phyloP scores from a whole-genome alignment of 2,329 filamentous ascomycete genomes.

The Colletotrichum falcatum region DNA sequence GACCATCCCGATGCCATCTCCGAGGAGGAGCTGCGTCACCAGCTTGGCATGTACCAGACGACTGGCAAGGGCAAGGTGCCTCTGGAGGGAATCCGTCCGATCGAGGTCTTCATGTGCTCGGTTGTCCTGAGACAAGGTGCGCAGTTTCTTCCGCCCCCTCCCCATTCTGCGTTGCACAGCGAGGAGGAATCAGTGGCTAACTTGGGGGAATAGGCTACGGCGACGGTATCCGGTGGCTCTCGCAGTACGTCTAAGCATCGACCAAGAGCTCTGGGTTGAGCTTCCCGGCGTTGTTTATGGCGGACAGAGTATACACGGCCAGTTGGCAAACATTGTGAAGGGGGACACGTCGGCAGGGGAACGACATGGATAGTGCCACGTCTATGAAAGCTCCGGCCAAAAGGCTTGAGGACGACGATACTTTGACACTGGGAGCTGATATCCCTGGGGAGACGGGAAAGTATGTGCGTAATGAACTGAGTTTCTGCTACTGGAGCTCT shows the following conservation, averaged over 20 bases:
- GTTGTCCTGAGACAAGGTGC: constrained; percentile 95
- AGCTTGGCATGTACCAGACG: constrained; percentile 94
- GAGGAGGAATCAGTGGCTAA: constrained; percentile 29
- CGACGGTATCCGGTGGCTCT: constrained; percentile 91
- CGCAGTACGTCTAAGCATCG: constrained; percentile 82
- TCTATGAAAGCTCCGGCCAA: constrained; percentile 28
- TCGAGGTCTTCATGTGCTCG: constrained; percentile 99
- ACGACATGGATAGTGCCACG: constrained; percentile 30
- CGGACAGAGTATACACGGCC: constrained; percentile 25
- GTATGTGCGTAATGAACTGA: constrained; percentile 32
- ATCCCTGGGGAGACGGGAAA: constrained; percentile 9
- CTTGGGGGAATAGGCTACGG: constrained; percentile 73
- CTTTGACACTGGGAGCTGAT: constrained; percentile 14
- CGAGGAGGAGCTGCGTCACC: constrained; percentile 93
- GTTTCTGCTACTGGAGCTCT: constrained; percentile 18
- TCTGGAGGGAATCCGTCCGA: constrained; percentile 90
- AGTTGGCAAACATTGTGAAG: constrained; percentile 27
- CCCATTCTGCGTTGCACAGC: not conserved
- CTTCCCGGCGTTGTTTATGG: constrained; percentile 29
- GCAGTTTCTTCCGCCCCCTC: constrained; percentile 47
- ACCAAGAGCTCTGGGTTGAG: constrained; percentile 23
- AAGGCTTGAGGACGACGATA: constrained; percentile 16
- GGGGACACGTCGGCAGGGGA: constrained; percentile 21
- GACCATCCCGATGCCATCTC: constrained; percentile 96
- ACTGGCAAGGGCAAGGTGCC: constrained; percentile 96